Evolutionary conservation across 495 filamentous ascomycete genomes (phyloP).

Genomic region (Daldinia bambusicola): DNA sequence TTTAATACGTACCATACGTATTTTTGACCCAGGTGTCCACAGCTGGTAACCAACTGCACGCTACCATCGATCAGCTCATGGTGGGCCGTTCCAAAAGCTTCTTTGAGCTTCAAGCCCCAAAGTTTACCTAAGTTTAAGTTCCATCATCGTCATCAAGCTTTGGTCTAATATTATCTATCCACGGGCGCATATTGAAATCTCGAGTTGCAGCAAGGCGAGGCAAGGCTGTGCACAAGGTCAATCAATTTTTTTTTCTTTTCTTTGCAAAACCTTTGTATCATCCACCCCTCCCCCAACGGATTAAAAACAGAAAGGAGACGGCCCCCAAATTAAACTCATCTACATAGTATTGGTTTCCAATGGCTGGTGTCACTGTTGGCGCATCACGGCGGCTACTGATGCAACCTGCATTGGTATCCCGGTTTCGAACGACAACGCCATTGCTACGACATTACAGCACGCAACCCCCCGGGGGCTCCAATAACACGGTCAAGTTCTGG

Average conservation of each 20-base stretch:
- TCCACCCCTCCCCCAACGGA: no score
- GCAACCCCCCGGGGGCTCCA: conserved; percentile 43
- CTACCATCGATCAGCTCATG: conserved; percentile 19
- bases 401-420: conserved; percentile 21
- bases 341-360: conserved; percentile 18
- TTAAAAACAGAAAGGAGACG: conserved; percentile 14
- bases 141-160: background rate
- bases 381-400: conserved; percentile 27
- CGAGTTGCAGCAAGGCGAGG: background rate
- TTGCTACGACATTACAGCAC: conserved; percentile 45
- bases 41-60: conserved; percentile 3
- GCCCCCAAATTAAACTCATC: conserved; percentile 20
- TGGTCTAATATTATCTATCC: background rate
- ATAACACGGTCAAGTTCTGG: conserved; percentile 59
- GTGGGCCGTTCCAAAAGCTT: conserved; percentile 30
- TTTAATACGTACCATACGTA: no score
- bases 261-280: no score
- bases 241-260: no score
- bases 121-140: background rate
- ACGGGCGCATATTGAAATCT: conserved; percentile 24
- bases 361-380: conserved; percentile 8
- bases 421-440: conserved; percentile 27
- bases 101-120: background rate
- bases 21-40: background rate
- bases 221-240: background rate